Evolutionary conservation across 148 eudicot species (phyloP), one percentile per base, ranked within the genome.

Genomic region (Bassia scoparia): DNA sequence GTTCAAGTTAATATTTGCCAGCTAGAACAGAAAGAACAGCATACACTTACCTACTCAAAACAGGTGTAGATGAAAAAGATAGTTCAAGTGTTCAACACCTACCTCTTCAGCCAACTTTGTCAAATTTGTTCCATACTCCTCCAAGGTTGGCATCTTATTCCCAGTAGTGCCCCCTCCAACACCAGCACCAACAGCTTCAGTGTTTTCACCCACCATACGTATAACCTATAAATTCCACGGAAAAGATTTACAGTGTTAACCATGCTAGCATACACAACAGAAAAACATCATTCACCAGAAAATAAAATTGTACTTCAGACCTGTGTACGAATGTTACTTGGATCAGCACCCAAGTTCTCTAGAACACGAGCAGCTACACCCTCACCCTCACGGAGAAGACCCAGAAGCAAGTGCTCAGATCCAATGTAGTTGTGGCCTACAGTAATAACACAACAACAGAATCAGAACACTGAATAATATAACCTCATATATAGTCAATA

Each of bases 71-170:
- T 27, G 24, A 41, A n/a, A n/a, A n/a, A n/a, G n/a, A n/a, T n/a
- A n/a, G n/a, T n/a, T n/a, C n/a, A n/a, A n/a, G n/a, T n/a, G 18
- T 44, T 58, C 49, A 37, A 26, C 13, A 68, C 69, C 56, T 78
- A 94, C 98, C 96, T 94, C 98, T 81, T 89, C 90, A 2, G 98
- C 98, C 76, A 94, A 72, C 84, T 91, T 94, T 41, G 98, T 94
- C 84, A 94, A 70, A 75, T 94, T 94, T 50, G 98, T 94, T 38
- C 98, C 98, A 83, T 91, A 94, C 76, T 91, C 98, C 79, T 94
- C 96, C 63, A 94, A 75, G 21, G 96, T 89, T 6, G 97, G 97
- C 97, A 94, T 91, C 79, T 91, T 94, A 71, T 86, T 87, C 65
- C 89, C 86, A 68, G 84, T 80, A 68, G 81, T 86, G 68, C 89